Conservation (phyloP, 2,329 filamentous ascomycete species). For the Xylaria sp. region DNA sequence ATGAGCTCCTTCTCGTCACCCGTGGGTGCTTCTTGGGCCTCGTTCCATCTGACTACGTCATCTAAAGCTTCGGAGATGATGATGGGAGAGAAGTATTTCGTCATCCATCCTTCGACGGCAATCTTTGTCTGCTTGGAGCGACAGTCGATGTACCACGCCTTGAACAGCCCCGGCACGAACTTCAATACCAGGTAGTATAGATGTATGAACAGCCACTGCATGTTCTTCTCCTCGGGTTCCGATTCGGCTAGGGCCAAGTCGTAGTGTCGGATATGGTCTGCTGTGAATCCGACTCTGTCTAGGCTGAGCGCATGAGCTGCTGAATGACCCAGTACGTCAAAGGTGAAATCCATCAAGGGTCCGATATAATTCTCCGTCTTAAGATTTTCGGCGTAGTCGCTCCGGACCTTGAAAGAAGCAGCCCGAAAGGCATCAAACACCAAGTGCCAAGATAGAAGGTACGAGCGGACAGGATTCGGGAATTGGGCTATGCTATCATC, state of each 20-base stretch:
- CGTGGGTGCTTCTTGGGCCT: constrained; percentile 53
- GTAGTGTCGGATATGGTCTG: constrained; percentile 61
- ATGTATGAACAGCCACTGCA: constrained; percentile 84
- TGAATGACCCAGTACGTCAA: constrained; percentile 83
- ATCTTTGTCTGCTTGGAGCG: constrained; percentile 80
- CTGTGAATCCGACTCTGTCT: constrained; percentile 67
- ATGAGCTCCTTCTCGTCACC: constrained; percentile 62
- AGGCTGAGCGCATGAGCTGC: constrained; percentile 76
- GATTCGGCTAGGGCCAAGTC: constrained; percentile 58
- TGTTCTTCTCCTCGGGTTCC: constrained; percentile 71
- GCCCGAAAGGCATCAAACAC: constrained; percentile 84
- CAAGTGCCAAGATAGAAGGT: constrained; percentile 87
- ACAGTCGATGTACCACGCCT: constrained; percentile 83
- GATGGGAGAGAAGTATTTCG: constrained; percentile 78
- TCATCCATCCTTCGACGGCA: constrained; percentile 83
- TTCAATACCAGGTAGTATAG: constrained; percentile 83
- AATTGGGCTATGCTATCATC: constrained; percentile 71
- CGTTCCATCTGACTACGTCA: constrained; percentile 71
- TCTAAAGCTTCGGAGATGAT: constrained; percentile 70
- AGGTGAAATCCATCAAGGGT: constrained; percentile 77
- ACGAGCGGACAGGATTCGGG: constrained; percentile 74
- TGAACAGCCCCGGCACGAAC: constrained; percentile 78
- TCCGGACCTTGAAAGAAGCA: constrained; percentile 81
- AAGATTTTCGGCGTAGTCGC: constrained; percentile 79
- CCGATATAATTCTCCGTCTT: constrained; percentile 73